Evolutionary conservation across 1,139 yeast species (phyloP).

Genomic region (Groenewaldozyma auringiensis): DNA sequence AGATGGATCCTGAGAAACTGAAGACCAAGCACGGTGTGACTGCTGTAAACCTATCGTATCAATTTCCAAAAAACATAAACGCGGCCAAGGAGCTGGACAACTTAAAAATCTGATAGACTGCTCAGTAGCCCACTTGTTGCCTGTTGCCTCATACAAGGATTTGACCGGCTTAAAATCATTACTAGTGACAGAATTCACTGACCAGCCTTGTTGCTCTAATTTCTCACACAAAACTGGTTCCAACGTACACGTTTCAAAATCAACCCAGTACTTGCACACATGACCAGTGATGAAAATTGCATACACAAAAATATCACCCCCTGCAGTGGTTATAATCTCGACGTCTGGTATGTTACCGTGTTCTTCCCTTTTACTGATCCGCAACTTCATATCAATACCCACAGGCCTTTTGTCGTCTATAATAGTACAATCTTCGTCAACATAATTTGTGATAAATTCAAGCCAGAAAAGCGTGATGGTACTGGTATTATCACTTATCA

Average conservation of each 20-base stretch:
- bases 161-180: constrained; percentile 44
- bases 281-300: constrained; percentile 2
- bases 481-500: constrained; percentile 53
- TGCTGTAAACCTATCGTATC: constrained; percentile 17
- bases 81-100: constrained; percentile 11
- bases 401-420: constrained; percentile 4
- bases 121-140: constrained; percentile 37
- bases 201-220: constrained; percentile 51
- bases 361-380: not conserved
- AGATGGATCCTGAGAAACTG: constrained; percentile 14
- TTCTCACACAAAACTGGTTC: constrained; percentile 27
- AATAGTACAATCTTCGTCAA: not conserved
- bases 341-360: not conserved
- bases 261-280: not conserved
- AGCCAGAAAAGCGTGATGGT: constrained; percentile 39
- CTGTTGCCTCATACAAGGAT: constrained; percentile 43
- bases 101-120: constrained; percentile 17
- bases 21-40: constrained; percentile 11
- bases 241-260: constrained; percentile 2
- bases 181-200: constrained; percentile 38
- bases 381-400: not conserved
- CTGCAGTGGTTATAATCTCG: not conserved
- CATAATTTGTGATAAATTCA: constrained; percentile 6
- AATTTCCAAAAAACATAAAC: constrained; percentile 19
- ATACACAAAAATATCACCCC: not conserved